These are phyloP conservation scores for Saccharomycopsis lassenensis DNA, from an alignment of 805 yeast species.

Conservation along the genomic window DNA sequence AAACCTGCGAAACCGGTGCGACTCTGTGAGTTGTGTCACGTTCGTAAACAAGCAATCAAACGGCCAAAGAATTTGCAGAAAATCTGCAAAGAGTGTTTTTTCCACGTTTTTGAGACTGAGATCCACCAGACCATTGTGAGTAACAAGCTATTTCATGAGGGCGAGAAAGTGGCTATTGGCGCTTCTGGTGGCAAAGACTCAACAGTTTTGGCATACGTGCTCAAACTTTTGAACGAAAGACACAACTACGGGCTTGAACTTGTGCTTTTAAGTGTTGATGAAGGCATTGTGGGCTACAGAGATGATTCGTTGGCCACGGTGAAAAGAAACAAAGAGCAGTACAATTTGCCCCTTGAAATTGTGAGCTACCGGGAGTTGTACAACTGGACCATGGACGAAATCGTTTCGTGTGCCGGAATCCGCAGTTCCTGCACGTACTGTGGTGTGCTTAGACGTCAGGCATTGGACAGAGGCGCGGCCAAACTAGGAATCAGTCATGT, in stretches of 20 bases:
- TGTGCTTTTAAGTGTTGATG: conserved; percentile 81
- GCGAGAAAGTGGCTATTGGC: conserved; percentile 91
- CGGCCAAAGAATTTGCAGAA: conserved; percentile 89
- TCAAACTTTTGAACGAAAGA: conserved; percentile 81
- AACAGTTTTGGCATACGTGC: conserved; percentile 81
- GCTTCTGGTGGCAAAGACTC: conserved; percentile 99
- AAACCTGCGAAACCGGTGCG: too few species aligned
- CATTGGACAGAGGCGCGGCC: conserved; percentile 91
- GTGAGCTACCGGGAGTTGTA: conserved; percentile 82
- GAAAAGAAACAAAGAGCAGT: conserved; percentile 81
- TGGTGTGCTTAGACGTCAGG: conserved; percentile 95
- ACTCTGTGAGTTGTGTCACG: conserved; percentile 71
- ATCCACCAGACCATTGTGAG: conserved; percentile 79
- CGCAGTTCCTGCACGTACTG: conserved; percentile 95
- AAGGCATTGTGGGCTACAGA: conserved; percentile 93
- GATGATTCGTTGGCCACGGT: conserved; percentile 97
- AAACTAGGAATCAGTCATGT: conserved; percentile 79
- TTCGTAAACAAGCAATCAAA: conserved; percentile 73
- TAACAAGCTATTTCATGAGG: conserved; percentile 58
- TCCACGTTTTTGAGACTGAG: conserved; percentile 84
- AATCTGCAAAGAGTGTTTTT: conserved; percentile 86
- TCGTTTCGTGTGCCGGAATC: conserved; percentile 88
- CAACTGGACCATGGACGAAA: conserved; percentile 98
- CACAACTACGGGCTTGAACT: conserved; percentile 81
- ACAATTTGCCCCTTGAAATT: conserved; percentile 65